phyloP scores from a whole-genome alignment of 169 alveolate species.

The Cryptosporidium xiaoi region DNA sequence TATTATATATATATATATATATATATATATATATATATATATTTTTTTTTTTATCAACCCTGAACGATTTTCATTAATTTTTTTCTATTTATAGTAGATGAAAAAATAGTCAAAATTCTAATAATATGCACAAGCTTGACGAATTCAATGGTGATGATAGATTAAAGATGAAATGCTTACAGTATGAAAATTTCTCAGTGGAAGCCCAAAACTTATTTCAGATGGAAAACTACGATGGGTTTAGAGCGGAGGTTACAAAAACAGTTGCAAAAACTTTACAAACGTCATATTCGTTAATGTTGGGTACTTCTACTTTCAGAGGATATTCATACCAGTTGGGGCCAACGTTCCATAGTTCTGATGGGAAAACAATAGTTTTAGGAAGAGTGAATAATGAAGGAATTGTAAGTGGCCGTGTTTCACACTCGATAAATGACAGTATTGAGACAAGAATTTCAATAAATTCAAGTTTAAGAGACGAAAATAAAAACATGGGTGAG shows the following conservation, averaged over 20 bases:
- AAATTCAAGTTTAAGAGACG: conserved; percentile 85
- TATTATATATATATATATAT: too few relatives aligned
- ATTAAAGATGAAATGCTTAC: conserved; percentile 2
- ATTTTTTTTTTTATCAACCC: too few relatives aligned
- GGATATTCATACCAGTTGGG: conserved; percentile 91
- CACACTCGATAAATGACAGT: conserved; percentile 77
- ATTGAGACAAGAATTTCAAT: conserved; percentile 85
- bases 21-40: too few relatives aligned
- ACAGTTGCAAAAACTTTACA: conserved; percentile 84
- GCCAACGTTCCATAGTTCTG: conserved; percentile 86
- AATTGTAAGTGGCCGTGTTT: conserved; percentile 81
- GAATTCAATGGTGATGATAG: too few relatives aligned
- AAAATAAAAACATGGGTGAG: conserved; percentile 87
- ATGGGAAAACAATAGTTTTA: conserved; percentile 83
- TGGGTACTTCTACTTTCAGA: conserved; percentile 86
- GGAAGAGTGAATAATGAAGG: conserved; percentile 88
- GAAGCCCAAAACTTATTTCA: conserved; percentile 88
- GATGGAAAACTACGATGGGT: conserved; percentile 92
- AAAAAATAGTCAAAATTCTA: too few relatives aligned
- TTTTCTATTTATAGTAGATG: too few relatives aligned
- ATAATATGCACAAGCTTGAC: too few relatives aligned
- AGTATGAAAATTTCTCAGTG: conserved; percentile 84
- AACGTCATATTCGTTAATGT: conserved; percentile 86
- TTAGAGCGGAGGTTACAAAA: conserved; percentile 90
- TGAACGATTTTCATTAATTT: too few relatives aligned